Evolutionary conservation across 225 moss, liverwort and hornwort genomes (phyloP), one percentile per base, ranked within the genome.

Genomic region (Anthoceros angustus): DNA sequence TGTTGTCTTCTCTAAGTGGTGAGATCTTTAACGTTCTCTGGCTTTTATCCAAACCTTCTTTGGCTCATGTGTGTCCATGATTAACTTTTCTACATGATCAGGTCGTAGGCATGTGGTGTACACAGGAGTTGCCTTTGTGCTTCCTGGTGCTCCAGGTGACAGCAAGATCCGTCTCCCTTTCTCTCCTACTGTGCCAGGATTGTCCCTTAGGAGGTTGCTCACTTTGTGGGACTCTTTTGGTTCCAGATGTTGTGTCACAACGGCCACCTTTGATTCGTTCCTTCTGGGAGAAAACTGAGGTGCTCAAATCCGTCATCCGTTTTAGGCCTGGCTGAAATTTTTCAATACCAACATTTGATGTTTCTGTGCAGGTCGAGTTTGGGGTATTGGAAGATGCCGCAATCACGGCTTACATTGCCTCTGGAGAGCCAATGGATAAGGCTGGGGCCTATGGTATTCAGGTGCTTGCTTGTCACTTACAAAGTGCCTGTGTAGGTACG

Each of bases 371-470:
- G 90, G 94, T 98, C 40, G 86, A 98, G 67, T 98, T 98, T 73
- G 86, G 82, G n/a, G 77, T 72, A 11, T 63, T 98, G 70, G 86
- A 87, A 46, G 80, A 79, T 42, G 83, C 87, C 74, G 84, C 89
- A 39, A 98, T 98, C 65, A 67, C 76, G 80, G 87, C 89, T 64
- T 98, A 98, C 64, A 67, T 92, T 77, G 84, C 84, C 55, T 87
- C 92, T 66, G 92, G 89, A 68, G 98, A 98, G 71, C 89, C 98
- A 66, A 87, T 98, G 87, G 98, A 89, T 69, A 98, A 98, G 79
- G 98, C 98, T 63, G 98, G 98, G 42, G 98, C 86, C 41, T 98
- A 98, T 77, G 98, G 98, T 25, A 92, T 98, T 69, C 94, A 93
- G 86, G 93, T 93, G 63, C 68, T 71, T 70, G 10, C 25, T 16